Evolutionary conservation across 306 rosid genomes (phyloP).

Genomic region (Boehmeria nivea): DNA sequence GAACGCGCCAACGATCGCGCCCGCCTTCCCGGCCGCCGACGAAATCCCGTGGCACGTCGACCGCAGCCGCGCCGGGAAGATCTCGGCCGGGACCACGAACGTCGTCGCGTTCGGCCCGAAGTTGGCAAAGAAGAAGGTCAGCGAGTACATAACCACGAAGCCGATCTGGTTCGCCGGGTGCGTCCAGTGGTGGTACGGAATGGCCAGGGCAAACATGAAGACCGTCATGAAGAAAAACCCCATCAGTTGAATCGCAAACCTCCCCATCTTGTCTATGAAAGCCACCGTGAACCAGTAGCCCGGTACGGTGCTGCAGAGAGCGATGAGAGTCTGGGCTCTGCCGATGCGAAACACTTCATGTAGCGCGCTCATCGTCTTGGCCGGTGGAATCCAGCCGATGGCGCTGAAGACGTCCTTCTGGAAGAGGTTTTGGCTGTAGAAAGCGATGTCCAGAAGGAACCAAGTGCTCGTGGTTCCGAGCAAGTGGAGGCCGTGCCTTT

Average conservation of each 20-base stretch:
- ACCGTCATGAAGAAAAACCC: constrained; percentile 89
- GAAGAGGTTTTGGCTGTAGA: constrained; percentile 82
- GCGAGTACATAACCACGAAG: constrained; percentile 66
- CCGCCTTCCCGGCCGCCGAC: constrained; percentile 85
- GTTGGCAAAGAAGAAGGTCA: constrained; percentile 89
- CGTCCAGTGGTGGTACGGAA: constrained; percentile 91
- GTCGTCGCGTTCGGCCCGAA: constrained; percentile 89
- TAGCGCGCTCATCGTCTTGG: constrained; percentile 70
- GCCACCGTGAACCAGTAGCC: constrained; percentile 93
- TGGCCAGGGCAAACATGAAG: constrained; percentile 82
- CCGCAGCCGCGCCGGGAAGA: constrained; percentile 74
- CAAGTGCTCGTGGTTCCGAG: constrained; percentile 71
- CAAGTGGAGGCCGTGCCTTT: constrained; percentile 70
- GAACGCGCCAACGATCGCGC: constrained; percentile 81
- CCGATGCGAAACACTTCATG: constrained; percentile 68
- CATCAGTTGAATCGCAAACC: constrained; percentile 63
- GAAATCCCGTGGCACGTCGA: constrained; percentile 92
- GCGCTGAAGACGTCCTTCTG: constrained; percentile 86
- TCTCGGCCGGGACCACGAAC: constrained; percentile 85
- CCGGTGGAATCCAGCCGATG: constrained; percentile 75
- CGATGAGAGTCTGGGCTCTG: constrained; percentile 80
- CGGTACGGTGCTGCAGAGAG: constrained; percentile 81
- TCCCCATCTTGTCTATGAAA: constrained; percentile 58
- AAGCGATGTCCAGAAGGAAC: constrained; percentile 81
- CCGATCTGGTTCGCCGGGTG: constrained; percentile 49